A percentile compares a stretch with the other conserved stretches of the same genome.
Evolutionary conservation across 1,284 basidiomycete species (phyloP).

Genomic region (Trametes polyzona): DNA sequence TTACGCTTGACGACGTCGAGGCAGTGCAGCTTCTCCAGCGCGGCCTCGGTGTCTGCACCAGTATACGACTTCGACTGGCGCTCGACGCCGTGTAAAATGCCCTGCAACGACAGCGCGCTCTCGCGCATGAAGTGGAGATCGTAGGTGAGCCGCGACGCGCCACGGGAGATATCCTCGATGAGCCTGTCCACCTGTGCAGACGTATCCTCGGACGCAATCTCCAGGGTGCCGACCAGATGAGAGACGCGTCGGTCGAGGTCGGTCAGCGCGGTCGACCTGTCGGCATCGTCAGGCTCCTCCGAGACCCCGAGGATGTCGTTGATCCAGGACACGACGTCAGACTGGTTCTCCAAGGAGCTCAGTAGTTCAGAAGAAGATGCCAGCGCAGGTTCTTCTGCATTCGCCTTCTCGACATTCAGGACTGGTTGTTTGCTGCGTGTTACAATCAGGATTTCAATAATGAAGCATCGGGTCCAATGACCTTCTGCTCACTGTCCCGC

Average conservation of each 20-base stretch:
- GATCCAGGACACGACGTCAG: slow-evolving; percentile 67
- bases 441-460: slow-evolving; percentile 26
- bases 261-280: slow-evolving; percentile 50
- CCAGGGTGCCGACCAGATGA: slow-evolving; percentile 74
- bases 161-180: slow-evolving; percentile 88
- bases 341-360: slow-evolving; percentile 41
- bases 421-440: slow-evolving; percentile 5
- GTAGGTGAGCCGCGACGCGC: slow-evolving; percentile 86
- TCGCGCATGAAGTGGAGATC: slow-evolving; percentile 96
- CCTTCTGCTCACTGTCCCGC: slow-evolving; percentile 26
- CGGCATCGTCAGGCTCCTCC: slow-evolving; percentile 28
- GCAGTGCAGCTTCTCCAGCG: slow-evolving; percentile 75
- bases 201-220: slow-evolving; percentile 86
- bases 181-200: slow-evolving; percentile 82
- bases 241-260: slow-evolving; percentile 77
- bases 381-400: slow-evolving; percentile 1
- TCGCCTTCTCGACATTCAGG: neutral
- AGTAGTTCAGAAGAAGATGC: slow-evolving; percentile 26
- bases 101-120: slow-evolving; percentile 77
- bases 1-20: slow-evolving; percentile 83
- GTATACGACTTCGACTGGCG: slow-evolving; percentile 52
- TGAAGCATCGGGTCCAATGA: slow-evolving; percentile 7
- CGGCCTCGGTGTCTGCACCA: slow-evolving; percentile 56
- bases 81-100: slow-evolving; percentile 60
- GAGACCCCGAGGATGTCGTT: slow-evolving; percentile 54